Percentiles rank a stretch among this genome's conserved stretches.
Conservation (phyloP, 208 protist species). For the Angomonas desouzai region DNA sequence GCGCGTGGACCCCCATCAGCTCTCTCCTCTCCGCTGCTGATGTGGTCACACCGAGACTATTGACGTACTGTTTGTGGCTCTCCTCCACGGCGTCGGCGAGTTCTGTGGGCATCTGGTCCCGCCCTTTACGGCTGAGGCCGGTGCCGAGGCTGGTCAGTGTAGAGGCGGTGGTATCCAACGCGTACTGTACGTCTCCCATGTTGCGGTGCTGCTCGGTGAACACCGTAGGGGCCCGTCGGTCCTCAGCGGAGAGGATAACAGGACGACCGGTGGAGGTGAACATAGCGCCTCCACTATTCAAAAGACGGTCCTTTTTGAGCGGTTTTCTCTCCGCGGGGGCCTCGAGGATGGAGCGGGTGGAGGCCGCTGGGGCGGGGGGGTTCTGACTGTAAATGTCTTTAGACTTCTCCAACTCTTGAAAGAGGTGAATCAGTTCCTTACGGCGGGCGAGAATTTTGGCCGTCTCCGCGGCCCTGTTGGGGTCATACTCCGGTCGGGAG, state of each 20-base stretch:
- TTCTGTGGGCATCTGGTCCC: slow-evolving; percentile 24
- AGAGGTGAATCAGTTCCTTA: not conserved
- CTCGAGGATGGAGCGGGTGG: too few relatives aligned
- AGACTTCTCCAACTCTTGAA: not conserved
- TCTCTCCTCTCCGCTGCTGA: slow-evolving; percentile 12
- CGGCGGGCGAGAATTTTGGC: not conserved
- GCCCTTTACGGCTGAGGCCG: slow-evolving; percentile 19
- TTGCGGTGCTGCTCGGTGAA: slow-evolving; percentile 48
- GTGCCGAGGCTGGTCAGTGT: slow-evolving; percentile 32
- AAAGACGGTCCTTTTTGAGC: not conserved
- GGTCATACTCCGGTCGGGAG: not conserved
- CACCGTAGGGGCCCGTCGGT: slow-evolving; percentile 35
- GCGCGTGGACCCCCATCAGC: not conserved
- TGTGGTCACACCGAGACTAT: not conserved
- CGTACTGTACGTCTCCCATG: slow-evolving; percentile 20
- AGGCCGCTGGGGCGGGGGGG: too few relatives aligned
- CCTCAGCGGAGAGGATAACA: slow-evolving; percentile 26
- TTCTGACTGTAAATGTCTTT: slow-evolving; percentile 2
- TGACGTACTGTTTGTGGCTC: not conserved
- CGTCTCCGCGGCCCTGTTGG: not conserved
- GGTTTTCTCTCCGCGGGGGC: too few relatives aligned
- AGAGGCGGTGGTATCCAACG: slow-evolving; percentile 20
- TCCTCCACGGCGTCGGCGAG: slow-evolving; percentile 23
- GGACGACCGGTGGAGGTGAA: slow-evolving; percentile 21
- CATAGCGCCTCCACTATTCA: slow-evolving; percentile 4